Percentiles rank a stretch among this genome's conserved stretches.
phyloP scores from a whole-genome alignment of 1,284 basidiomycete species.

The Puccinia polysora region DNA sequence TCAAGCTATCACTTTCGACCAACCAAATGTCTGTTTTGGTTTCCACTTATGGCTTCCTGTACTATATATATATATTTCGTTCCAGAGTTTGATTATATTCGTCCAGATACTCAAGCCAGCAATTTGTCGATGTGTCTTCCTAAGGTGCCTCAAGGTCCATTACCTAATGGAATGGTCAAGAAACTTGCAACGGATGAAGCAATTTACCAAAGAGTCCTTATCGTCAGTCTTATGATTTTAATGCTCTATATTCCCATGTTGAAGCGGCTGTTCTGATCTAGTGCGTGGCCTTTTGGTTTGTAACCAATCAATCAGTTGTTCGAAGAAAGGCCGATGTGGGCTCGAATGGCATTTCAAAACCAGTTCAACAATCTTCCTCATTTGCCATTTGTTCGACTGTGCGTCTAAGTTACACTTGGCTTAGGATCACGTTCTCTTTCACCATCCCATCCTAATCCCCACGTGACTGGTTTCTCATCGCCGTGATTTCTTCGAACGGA shows the following conservation, averaged over 20 bases:
- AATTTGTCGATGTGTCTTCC: background rate
- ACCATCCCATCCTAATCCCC: background rate
- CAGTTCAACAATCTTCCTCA: conserved; percentile 71
- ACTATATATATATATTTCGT: too few species aligned
- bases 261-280: background rate
- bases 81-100: too few species aligned
- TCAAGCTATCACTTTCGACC: conserved; percentile 21
- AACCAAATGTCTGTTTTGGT: conserved; percentile 16
- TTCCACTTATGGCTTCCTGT: background rate
- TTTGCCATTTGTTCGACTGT: conserved; percentile 63
- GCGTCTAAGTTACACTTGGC: too few species aligned
- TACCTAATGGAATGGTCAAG: conserved; percentile 6
- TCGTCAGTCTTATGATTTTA: background rate
- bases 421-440: conserved; percentile 16
- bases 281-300: background rate
- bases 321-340: conserved; percentile 77
- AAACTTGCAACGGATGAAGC: background rate
- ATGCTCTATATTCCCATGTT: background rate
- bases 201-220: background rate
- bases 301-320: conserved; percentile 51
- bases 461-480: background rate
- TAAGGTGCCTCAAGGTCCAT: conserved; percentile 15
- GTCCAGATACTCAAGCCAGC: background rate
- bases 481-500: conserved; percentile 58
- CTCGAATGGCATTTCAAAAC: conserved; percentile 73